Conservation (phyloP, 2,329 filamentous ascomycete genomes). For the Cercospora sp. region DNA sequence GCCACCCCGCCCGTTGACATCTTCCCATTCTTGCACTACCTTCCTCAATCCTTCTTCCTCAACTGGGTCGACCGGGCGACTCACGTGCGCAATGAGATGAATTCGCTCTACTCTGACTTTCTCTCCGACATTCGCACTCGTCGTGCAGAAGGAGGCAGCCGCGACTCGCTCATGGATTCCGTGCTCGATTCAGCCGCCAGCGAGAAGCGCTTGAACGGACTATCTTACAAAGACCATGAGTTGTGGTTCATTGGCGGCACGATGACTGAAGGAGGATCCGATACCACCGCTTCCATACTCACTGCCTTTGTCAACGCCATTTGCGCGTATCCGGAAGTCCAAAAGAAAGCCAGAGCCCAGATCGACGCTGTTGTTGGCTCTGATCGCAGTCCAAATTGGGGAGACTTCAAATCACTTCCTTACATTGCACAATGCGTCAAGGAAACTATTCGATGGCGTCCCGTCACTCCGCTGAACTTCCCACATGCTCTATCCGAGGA, state of each 20-base stretch:
- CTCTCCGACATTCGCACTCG: constrained; percentile 40
- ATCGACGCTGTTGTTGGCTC: neutral
- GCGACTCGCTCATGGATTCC: constrained; percentile 43
- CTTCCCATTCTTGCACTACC: neutral
- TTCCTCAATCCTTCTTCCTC: neutral
- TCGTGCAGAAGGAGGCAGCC: constrained; percentile 27
- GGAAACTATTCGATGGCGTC: neutral
- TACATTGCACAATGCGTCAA: neutral
- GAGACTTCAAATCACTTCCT: neutral
- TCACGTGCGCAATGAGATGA: neutral
- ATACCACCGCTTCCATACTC: neutral
- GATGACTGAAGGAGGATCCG: neutral
- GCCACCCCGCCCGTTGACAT: neutral
- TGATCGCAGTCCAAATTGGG: neutral
- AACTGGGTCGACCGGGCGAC: neutral
- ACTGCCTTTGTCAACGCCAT: neutral
- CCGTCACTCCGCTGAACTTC: neutral
- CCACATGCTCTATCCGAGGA: neutral
- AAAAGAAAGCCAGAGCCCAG: neutral
- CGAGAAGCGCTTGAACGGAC: constrained; percentile 17
- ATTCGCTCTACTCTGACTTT: constrained; percentile 29
- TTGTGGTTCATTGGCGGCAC: neutral
- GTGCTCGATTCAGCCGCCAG: constrained; percentile 42
- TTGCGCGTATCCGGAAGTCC: neutral
- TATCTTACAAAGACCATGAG: neutral